Evolutionary conservation across 495 filamentous ascomycete genomes (phyloP).

Genomic region (Daldinia vernicosa): DNA sequence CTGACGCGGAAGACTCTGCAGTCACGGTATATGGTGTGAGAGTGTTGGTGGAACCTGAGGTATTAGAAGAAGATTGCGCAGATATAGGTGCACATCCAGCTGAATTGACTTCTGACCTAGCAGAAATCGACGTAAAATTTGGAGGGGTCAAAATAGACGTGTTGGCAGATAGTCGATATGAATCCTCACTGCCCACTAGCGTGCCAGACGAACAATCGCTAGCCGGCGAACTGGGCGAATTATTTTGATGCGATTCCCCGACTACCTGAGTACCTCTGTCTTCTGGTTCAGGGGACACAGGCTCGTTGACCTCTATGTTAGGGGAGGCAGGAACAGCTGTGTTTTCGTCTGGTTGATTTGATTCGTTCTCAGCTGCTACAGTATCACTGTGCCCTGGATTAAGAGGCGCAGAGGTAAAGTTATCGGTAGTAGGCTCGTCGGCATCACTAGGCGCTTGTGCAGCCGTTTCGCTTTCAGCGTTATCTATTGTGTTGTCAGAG

Average conservation of each 20-base stretch:
- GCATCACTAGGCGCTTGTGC: background rate
- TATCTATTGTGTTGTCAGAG: background rate
- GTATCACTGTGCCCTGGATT: background rate
- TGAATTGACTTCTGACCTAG: background rate
- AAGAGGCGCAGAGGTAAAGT: background rate
- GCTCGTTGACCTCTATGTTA: background rate
- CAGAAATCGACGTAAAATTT: background rate
- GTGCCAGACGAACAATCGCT: slow-evolving; percentile 8
- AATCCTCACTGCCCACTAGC: background rate
- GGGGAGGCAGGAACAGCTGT: background rate
- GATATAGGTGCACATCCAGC: background rate
- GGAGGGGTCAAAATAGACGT: background rate
- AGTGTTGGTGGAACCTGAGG: background rate
- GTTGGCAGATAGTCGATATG: background rate
- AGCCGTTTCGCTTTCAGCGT: background rate
- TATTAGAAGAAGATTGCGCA: background rate
- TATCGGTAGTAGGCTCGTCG: background rate
- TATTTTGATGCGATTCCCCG: background rate
- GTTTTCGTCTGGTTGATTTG: background rate
- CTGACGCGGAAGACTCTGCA: background rate
- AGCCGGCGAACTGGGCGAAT: background rate
- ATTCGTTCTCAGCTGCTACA: background rate
- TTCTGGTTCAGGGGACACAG: background rate
- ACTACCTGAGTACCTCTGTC: background rate
- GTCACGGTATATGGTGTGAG: background rate